Base-by-base conservation (phyloP, 129 eudicot species). In the Arctium minus region DNA sequence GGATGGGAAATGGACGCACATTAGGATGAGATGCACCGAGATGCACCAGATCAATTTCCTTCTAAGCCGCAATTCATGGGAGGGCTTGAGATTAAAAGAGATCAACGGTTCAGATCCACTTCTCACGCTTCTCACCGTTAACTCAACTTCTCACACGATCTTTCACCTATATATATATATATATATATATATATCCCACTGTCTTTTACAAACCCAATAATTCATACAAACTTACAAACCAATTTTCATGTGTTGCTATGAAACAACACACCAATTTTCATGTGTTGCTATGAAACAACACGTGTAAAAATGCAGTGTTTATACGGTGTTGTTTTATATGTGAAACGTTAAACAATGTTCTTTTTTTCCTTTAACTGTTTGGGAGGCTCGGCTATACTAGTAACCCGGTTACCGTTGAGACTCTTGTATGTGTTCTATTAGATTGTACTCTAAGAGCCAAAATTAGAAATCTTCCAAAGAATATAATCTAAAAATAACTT, bases 401-500 rank as follows among this genome's bases (percentile, higher is more conserved):
- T 56, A 17, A 56, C 27, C 67, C 6, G 0, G 22, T 22, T 53
- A 53, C 22, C 27, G 1, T 17, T 44, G 65, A 0, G 65, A 53
- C 65, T 7, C 65, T 12, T 53, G 4, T 53, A 53, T 53, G 15
- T 15, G 67, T 56, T 56, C 29, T 56, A 56, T 17, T 56, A 56
- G 29, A 56, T 17, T 56, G 6, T 17, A 22, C 27, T 33, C 67
- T 17, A 53, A 15, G 22, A 53, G 8, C 18, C 6, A 53, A 15
- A 53, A 53, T 53, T 27, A 53, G 67, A 12, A 50, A 50, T 50
- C 62, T 13, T 2, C 18, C 62, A 50, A 50, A 50, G 62, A 12
- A 32, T 4, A 62, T 3, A 42, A 12, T 22, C 35, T 42, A 27
- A 30, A 27, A 3, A 78, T 65, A 79, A n/a, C 82, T 83, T 88